Evolutionary conservation across 78 protist genomes (phyloP).

Genomic region (Guillardia theta): DNA sequence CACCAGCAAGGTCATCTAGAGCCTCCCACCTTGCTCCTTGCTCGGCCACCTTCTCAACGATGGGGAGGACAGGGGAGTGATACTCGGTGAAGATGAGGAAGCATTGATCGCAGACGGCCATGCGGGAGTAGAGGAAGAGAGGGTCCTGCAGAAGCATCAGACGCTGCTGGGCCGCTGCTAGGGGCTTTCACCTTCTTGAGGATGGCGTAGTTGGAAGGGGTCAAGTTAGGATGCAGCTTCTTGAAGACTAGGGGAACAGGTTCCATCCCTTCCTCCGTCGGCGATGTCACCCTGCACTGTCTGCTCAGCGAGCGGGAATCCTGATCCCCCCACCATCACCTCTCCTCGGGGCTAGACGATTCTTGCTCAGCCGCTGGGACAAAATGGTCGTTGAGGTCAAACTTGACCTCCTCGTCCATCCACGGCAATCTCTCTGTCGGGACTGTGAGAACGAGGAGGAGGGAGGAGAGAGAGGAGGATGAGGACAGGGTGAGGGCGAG

Average conservation of each 20-base stretch:
- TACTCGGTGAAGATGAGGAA: conserved; percentile 8
- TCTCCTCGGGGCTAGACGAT: background rate
- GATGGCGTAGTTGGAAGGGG: background rate
- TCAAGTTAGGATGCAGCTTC: background rate
- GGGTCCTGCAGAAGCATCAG: background rate
- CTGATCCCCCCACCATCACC: background rate
- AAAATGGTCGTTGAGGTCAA: background rate
- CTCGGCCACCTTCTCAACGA: background rate
- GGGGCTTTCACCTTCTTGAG: too few relatives aligned
- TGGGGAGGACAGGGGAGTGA: background rate
- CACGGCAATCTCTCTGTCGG: background rate
- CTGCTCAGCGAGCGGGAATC: background rate
- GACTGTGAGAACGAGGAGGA: background rate
- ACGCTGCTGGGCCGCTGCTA: too few relatives aligned
- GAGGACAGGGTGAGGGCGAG: background rate
- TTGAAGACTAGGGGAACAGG: background rate
- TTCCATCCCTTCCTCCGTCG: background rate
- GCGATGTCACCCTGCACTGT: background rate
- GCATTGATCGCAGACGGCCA: conserved; percentile 25
- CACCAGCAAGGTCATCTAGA: background rate
- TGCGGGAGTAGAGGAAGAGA: conserved; percentile 29
- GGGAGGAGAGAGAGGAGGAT: background rate
- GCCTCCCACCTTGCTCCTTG: background rate
- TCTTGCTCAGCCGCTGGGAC: background rate
- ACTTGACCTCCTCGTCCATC: background rate